Evolutionary conservation across 768 basidiomycete species (phyloP), one percentile per base, ranked within the genome.

Genomic region (Kwoniella mangroviensis): DNA sequence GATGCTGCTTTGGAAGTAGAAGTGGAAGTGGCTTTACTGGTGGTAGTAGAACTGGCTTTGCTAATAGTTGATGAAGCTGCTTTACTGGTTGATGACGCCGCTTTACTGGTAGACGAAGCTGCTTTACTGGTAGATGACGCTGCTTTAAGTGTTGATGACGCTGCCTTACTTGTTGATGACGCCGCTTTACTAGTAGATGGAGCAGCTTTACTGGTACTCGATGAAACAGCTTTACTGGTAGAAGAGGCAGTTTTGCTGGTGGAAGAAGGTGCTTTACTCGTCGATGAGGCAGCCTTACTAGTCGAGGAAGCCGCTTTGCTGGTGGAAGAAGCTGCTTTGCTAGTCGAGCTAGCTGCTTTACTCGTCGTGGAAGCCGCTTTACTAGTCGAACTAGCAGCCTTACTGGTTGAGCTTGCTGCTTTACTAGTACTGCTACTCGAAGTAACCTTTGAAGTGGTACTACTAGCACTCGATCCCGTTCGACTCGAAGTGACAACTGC

Each of bases 401-500:
- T 68, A 12, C 52, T 51, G 13, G 45, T 67, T 10, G 53, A 55
- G 22, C 64, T 45, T 15, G 45, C 34, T 21, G 42, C 52, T n/a
- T 26, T 49, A 24, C 28, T 49, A 9, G 43, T 65, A 21, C 53
- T 42, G 41, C 10, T 65, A 40, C 34, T 55, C 40, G 63, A 55
- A 24, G 63, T 34, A 34, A 34, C 53, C 24, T 53, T 19, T n/a
- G 26, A 49, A 5, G 65, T 49, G 11, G 64, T 28, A 22, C 41
- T 65, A 60, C 58, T 43, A 41, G 40, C 10, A 54, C 53, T 54
- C 24, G 65, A 58, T n/a, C 10, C 34, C 45, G 58, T 19, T 53
- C 43, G 45, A 53, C 68, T 69, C 40, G 62, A 63, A 55, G 62
- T 57, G 55, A 63, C 57, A 26, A 41, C 62, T 58, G n/a, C 43